phyloP scores from a whole-genome alignment of 306 rosid genomes.

The Quercus cerris region DNA sequence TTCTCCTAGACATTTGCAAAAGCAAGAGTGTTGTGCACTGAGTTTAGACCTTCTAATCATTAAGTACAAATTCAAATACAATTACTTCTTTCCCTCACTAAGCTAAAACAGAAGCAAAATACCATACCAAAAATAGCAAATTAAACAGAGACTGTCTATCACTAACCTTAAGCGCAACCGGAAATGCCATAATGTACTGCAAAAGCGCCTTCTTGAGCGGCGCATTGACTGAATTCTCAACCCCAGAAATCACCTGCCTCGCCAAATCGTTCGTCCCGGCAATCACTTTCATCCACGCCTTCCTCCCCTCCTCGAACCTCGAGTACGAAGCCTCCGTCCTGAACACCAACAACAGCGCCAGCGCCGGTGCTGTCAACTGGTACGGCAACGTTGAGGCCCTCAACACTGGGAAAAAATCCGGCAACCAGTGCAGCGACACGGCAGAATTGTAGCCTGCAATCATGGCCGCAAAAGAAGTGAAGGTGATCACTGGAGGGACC shows the following conservation, averaged over 20 bases:
- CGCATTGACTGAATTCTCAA: conserved; percentile 34
- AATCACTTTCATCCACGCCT: conserved; percentile 74
- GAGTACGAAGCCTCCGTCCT: conserved; percentile 88
- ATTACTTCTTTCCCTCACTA: not conserved
- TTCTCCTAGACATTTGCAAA: too few relatives aligned
- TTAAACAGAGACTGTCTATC: not conserved
- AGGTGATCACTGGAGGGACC: conserved; percentile 65
- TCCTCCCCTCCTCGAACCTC: conserved; percentile 80
- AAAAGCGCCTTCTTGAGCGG: conserved; percentile 60
- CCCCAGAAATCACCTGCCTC: conserved; percentile 46
- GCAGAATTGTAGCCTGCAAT: conserved; percentile 67
- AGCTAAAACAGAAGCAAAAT: not conserved
- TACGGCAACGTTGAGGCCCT: conserved; percentile 69
- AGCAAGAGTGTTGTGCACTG: too few relatives aligned
- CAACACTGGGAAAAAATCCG: conserved; percentile 52
- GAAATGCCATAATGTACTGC: conserved; percentile 76
- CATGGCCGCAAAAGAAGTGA: conserved; percentile 58
- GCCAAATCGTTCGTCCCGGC: conserved; percentile 67
- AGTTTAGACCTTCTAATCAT: not conserved
- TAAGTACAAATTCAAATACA: not conserved
- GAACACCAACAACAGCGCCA: conserved; percentile 79
- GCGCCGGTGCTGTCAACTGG: conserved; percentile 86
- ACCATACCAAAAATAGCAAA: not conserved
- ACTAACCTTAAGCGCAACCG: conserved; percentile 68
- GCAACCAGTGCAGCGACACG: conserved; percentile 42